phyloP scores from a whole-genome alignment of 345 rosid genomes.

The Diplotaxis tenuifolia region DNA sequence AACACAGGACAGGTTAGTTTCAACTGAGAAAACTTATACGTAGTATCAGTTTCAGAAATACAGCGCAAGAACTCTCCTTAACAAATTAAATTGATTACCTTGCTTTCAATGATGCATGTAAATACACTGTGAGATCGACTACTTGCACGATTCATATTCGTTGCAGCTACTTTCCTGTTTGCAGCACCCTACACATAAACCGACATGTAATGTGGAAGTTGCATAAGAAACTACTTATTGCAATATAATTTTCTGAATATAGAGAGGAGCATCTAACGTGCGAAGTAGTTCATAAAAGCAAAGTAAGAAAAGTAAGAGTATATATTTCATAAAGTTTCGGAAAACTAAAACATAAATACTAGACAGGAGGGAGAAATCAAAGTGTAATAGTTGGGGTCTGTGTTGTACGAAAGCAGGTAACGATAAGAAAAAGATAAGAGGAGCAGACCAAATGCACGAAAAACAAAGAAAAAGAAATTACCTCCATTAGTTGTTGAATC shows the following conservation, averaged over 20 bases:
- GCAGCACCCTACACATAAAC: slow-evolving; percentile 75
- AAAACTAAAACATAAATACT: not conserved
- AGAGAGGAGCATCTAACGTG: not conserved
- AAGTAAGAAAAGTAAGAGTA: too few species aligned
- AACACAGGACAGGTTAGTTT: not conserved
- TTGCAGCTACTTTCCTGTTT: slow-evolving; percentile 96
- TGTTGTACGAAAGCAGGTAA: not conserved
- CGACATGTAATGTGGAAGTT: not conserved
- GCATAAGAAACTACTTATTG: slow-evolving; percentile 1
- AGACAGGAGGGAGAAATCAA: not conserved
- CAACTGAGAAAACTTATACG: not conserved
- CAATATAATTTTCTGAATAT: not conserved
- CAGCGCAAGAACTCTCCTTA: not conserved
- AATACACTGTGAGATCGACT: slow-evolving; percentile 99
- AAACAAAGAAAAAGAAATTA: slow-evolving; percentile 25
- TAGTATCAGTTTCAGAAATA: not conserved
- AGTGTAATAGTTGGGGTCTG: not conserved
- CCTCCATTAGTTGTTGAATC: slow-evolving; percentile 88
- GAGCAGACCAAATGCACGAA: too few species aligned
- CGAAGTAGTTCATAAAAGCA: not conserved
- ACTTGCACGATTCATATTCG: slow-evolving; percentile 96
- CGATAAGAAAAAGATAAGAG: not conserved
- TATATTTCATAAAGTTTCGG: too few species aligned
- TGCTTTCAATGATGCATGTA: slow-evolving; percentile 91
- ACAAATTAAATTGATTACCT: slow-evolving; percentile 47